A percentile compares a stretch with the other conserved stretches of the same genome.
These are phyloP conservation scores for Leonotis leonurus DNA, from an alignment of 257 asterid species.

Conservation along the genomic window DNA sequence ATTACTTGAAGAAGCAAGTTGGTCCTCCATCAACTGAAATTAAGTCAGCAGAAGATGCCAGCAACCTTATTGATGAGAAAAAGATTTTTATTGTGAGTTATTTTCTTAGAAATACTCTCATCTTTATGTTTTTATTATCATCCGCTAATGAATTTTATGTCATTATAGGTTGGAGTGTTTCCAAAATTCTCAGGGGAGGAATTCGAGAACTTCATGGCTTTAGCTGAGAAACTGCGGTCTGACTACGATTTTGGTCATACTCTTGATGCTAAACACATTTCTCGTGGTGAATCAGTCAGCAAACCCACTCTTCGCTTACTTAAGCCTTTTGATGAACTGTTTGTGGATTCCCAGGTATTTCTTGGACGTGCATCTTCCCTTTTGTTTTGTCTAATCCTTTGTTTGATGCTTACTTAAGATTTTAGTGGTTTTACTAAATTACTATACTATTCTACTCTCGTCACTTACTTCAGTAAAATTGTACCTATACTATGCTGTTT, in stretches of 20 bases:
- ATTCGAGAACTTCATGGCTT: slow-evolving; percentile 41
- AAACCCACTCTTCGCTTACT: slow-evolving; percentile 69
- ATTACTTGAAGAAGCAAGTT: slow-evolving; percentile 63
- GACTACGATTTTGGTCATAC: slow-evolving; percentile 72
- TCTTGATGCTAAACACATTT: slow-evolving; percentile 58
- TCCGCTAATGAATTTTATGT: neutral
- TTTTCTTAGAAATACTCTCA: neutral
- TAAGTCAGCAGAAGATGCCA: slow-evolving; percentile 54
- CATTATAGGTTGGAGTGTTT: slow-evolving; percentile 63
- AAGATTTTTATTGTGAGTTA: slow-evolving; percentile 51
- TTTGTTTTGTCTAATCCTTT: neutral
- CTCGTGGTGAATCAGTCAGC: slow-evolving; percentile 56
- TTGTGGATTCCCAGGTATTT: slow-evolving; percentile 61
- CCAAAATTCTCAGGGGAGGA: slow-evolving; percentile 62
- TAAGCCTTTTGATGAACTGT: slow-evolving; percentile 75
- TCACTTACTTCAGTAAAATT: neutral
- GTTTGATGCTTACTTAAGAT: neutral
- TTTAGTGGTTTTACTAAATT: neutral
- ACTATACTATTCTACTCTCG: neutral
- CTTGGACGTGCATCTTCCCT: neutral
- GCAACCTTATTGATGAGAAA: slow-evolving; percentile 41
- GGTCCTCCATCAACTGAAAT: slow-evolving; percentile 83
- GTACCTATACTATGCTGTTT: slow-evolving; percentile 5
- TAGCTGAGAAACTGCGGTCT: slow-evolving; percentile 70
- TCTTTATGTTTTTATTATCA: neutral